Base-by-base conservation (phyloP, 164 flowering plant species). In the Pachysandra terminalis region DNA sequence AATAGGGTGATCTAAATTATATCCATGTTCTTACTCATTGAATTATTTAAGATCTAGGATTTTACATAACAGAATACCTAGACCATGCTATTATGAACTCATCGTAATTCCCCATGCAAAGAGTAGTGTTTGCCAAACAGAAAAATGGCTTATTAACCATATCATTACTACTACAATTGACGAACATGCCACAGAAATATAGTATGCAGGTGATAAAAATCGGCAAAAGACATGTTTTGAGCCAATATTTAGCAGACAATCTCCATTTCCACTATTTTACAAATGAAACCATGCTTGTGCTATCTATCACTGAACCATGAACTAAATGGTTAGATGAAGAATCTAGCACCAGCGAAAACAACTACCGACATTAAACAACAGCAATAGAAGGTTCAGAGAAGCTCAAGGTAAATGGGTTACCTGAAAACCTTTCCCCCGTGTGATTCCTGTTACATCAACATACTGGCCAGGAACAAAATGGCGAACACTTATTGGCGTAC, bases 401-500 rank as follows among this genome's bases (percentile, higher is more conserved):
- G 51, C 45, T 26, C 4, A 32, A 41, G 26, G 69, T 37, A 57
- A 3, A 24, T 52, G 57, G n/a, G 1, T 63, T 63, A 93, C 98
- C 98, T 94, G 99, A 74, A 92, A 92, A 67, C 99, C 99, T 81
- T 95, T 92, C 45, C 99, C 99, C 56, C 71, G 81, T 0, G 96
- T 81, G 71, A 90, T 92, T 71, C 98, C 99, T 26, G 89, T 81
- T 61, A 95, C 85, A 78, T 95, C 99, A 15, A 95, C 91, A 71
- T 80, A 88, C 70, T 95, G 99, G 16, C 99, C 99, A 0, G 97
- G 94, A 75, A 95, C 83, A 78, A 95, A 95, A 83, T 95, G 99
- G 27, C 98, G 97, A 63, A 92, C 99, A 37, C 80, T 77, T 58
- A 95, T 73, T 0, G 80, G 61, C 0, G 94, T 83, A 67, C 99